Conservation (phyloP, 331 rosid species). For the Rhamnella rubrinervis region DNA sequence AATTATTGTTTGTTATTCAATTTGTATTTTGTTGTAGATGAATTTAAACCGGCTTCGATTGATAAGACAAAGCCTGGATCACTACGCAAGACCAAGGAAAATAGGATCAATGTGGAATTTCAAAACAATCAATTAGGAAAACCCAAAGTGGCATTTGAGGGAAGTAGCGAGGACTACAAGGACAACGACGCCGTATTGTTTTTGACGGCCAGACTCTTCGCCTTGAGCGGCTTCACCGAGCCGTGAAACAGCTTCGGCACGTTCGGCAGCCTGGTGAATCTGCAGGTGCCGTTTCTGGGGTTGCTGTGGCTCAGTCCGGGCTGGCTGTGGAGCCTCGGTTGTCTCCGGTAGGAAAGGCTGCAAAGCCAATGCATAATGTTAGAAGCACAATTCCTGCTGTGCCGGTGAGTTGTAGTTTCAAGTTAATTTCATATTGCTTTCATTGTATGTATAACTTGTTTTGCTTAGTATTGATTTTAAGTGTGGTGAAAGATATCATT, state of each 20-base stretch:
- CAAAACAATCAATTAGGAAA: constrained; percentile 86
- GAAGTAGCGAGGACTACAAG: constrained; percentile 80
- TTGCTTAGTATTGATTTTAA: too few relatives aligned
- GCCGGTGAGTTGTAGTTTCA: constrained; percentile 44
- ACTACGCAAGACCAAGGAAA: constrained; percentile 79
- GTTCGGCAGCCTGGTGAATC: constrained; percentile 88
- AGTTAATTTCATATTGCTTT: background rate
- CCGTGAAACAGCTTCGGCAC: constrained; percentile 84
- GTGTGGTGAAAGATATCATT: background rate
- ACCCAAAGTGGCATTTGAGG: constrained; percentile 83
- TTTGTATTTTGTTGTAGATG: constrained; percentile 52
- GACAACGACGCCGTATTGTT: constrained; percentile 85
- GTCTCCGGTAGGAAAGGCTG: constrained; percentile 62
- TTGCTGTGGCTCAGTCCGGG: constrained; percentile 17
- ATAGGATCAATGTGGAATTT: constrained; percentile 78
- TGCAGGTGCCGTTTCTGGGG: constrained; percentile 35
- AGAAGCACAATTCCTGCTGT: constrained; percentile 50
- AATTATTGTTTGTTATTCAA: background rate
- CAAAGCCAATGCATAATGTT: constrained; percentile 40
- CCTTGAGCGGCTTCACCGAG: constrained; percentile 71
- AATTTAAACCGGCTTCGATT: constrained; percentile 93
- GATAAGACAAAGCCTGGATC: constrained; percentile 76
- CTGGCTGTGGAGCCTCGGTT: constrained; percentile 56
- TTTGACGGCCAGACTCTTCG: constrained; percentile 73
- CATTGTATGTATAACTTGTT: background rate